Evolutionary conservation across 805 yeast genomes (phyloP), one percentile per base, ranked within the genome.

Genomic region (Pichia insulana): DNA sequence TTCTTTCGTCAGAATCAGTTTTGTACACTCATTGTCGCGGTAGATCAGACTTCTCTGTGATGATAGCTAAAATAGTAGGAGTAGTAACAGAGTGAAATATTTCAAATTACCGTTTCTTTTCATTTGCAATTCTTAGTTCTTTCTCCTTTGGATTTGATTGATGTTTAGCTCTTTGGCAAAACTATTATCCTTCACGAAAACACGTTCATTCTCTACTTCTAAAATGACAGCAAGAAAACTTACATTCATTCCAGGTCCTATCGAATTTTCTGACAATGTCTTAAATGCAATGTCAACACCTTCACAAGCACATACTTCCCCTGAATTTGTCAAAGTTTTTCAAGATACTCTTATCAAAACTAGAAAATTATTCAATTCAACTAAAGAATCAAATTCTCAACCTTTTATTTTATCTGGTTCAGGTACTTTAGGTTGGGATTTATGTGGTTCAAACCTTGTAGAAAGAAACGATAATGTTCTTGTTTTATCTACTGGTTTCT

Each of bases 361-460:
- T 53, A 76, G 97, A 54, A 71, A 68, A 50, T 63, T 90, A 51
- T 89, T 89, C 73, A 74, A 80, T 57, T 78, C 90, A 25, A 66
- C 76, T 22, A n/a, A 20, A 2, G 77, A 73, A 53, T 61, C 75
- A 12, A 58, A 64, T n/a, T 75, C 92, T 30, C 96, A 86, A 66
- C 86, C 89, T 7, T 71, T 84, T 46, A 84, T 90, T 13, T 58
- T 90, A 44, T 73, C 92, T 3, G 97, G 97, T 34, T 82, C 95
- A 2, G 97, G 97, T 44, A 87, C 97, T 17, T 71, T 89, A 34
- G 97, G 97, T 30, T 89, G 96, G 96, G 97, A 89, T 57, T 68
- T 89, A 48, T 80, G 77, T 34, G 95, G 82, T 20, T 73, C 95
- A 28, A 89, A 90, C 64, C 69, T 88, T 51, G 56, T 86, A 41